A percentile compares a stretch with the other conserved stretches of the same genome.
Conservation (phyloP, 2,329 filamentous ascomycete species). For the Sphaerulina musiva region DNA sequence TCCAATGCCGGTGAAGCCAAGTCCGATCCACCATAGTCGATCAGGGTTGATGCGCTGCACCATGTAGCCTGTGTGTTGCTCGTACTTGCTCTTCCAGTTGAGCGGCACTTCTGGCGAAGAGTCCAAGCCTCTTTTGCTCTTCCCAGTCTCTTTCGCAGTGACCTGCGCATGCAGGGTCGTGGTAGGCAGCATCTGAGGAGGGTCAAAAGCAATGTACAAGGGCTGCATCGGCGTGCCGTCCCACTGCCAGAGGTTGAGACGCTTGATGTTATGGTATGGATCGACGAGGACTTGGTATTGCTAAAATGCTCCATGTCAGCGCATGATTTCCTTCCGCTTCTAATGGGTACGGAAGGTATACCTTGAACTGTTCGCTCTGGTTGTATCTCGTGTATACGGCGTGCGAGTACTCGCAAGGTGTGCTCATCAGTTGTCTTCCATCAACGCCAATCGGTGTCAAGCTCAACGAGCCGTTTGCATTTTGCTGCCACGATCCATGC, state of each 20-base stretch:
- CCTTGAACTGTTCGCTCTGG: slow-evolving; percentile 56
- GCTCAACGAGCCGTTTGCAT: slow-evolving; percentile 52
- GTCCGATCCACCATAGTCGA: slow-evolving; percentile 47
- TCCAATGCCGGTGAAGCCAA: slow-evolving; percentile 44
- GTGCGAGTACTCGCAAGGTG: slow-evolving; percentile 54
- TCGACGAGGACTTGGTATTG: slow-evolving; percentile 48
- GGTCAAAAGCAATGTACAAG: slow-evolving; percentile 57
- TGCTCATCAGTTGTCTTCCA: slow-evolving; percentile 59
- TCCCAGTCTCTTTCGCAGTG: slow-evolving; percentile 31
- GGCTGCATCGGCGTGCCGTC: slow-evolving; percentile 61
- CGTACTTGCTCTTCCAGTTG: slow-evolving; percentile 26
- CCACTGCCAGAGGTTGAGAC: slow-evolving; percentile 58
- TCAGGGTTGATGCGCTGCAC: slow-evolving; percentile 39
- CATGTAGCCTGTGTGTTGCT: slow-evolving; percentile 27
- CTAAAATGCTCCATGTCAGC: slow-evolving; percentile 25
- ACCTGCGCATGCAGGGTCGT: slow-evolving; percentile 55
- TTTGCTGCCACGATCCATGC: slow-evolving; percentile 57
- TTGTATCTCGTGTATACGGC: slow-evolving; percentile 61
- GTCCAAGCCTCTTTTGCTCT: slow-evolving; percentile 25
- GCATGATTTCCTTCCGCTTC: not conserved
- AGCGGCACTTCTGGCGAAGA: slow-evolving; percentile 32
- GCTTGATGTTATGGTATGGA: slow-evolving; percentile 54
- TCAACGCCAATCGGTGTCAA: slow-evolving; percentile 59
- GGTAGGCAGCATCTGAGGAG: slow-evolving; percentile 65
- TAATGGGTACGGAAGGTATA: slow-evolving; percentile 31